phyloP scores from a whole-genome alignment of 2,329 filamentous ascomycete species.

The Colletotrichum theobromicola region DNA sequence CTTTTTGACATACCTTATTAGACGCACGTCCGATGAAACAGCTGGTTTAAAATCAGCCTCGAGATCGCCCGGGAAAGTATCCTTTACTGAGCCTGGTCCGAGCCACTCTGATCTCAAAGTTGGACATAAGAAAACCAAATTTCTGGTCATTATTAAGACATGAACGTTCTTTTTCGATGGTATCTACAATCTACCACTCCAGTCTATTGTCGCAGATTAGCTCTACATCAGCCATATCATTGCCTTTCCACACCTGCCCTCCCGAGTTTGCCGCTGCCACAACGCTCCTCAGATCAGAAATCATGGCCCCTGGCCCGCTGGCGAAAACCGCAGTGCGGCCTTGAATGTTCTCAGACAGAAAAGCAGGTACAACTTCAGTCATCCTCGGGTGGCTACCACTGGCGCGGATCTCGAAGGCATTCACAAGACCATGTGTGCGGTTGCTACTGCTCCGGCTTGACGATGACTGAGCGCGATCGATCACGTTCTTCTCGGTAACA shows the following conservation, averaged over 20 bases:
- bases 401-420: conserved; percentile 15
- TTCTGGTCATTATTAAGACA: no score
- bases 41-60: no score
- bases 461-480: conserved; percentile 15
- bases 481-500: not conserved
- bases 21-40: no score
- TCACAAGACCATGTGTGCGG: conserved; percentile 48
- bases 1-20: no score
- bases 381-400: conserved; percentile 53
- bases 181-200: conserved; percentile 43
- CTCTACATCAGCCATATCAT: conserved; percentile 60
- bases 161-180: no score
- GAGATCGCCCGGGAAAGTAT: no score
- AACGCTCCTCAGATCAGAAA: conserved; percentile 58
- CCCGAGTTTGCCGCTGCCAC: conserved; percentile 61
- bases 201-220: conserved; percentile 66
- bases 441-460: conserved; percentile 56
- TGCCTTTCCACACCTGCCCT: conserved; percentile 60
- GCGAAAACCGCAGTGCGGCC: conserved; percentile 63
- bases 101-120: no score
- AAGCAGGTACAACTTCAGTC: conserved; percentile 47
- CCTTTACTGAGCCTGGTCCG: no score
- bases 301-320: conserved; percentile 66
- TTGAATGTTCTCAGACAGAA: conserved; percentile 49
- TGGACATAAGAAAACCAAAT: no score